Evolutionary conservation across 1,284 basidiomycete genomes (phyloP), one percentile per base, ranked within the genome.

Genomic region (Ceratorhiza oryzae-sativae): DNA sequence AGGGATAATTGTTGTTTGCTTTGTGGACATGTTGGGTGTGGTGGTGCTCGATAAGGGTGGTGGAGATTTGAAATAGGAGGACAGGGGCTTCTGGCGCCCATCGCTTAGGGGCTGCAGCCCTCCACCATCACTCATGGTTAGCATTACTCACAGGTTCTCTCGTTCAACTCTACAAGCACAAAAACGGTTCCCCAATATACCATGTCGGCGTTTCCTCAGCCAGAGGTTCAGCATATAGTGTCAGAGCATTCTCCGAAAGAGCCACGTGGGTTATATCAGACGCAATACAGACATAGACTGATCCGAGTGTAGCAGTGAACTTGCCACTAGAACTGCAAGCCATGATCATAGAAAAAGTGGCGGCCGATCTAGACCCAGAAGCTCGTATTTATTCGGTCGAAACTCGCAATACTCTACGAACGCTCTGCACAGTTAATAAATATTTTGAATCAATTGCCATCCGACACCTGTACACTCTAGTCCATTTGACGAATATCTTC

Each of bases 1-100:
- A 10, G 91, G 91, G 34, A 78, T 84, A 73, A 92, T 87, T 0
- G 90, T 92, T 0, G 87, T 91, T 77, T 92, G 90, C n/a, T 53
- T 42, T 46, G 53, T 56, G 12, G 65, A 25, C 65, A 70, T 70
- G 20, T 53, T 46, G 42, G 41, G 1, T 20, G 45, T 67, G 62
- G 48, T 56, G 41, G 71, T 34, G 45, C 48, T 71, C 9, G 70
- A 51, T 41, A 70, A 60, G 20, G 48, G 25, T 25, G 36, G 56
- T 20, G 25, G 32, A 5, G 5, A 49, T 53, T 49, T 63, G 46
- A 51, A 46, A 63, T 49, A 13, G 27, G 10, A 1, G 23, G 12
- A 15, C 15, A 49, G 32, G 23, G 27, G 48, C 61, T 49, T 63
- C 61, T 41, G 32, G 42, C 65, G 65, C 65, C 41, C 53, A 53